Base-by-base conservation (phyloP, 1,139 yeast species). In the Magnusiomyces ingens region DNA sequence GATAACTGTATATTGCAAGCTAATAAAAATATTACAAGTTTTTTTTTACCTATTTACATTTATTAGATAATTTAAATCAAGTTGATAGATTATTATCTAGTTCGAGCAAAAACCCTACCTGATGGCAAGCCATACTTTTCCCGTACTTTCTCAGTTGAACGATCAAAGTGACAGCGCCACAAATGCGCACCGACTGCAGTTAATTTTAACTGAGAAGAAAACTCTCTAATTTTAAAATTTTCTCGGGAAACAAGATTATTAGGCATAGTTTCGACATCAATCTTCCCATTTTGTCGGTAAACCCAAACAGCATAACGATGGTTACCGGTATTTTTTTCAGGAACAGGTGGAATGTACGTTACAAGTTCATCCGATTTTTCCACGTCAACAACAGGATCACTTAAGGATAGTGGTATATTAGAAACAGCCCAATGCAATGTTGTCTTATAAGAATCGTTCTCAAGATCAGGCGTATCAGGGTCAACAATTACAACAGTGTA, bases 241-340 rank as follows among this genome's bases (percentile, higher is more conserved):
- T 76, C 77, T 59, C 82, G 70, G 17, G 67, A 60, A 35, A 55
- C 55, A 26, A 36, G 29, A 29, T 50, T 55, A 38, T 55, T 54
- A 48, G 56, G 32, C 6, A 44, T 12, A 22, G 44, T 8, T 3
- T 54, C 46, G 13, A 53, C 46, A 19, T 53, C 55, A 6, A 57
- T 57, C 10, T 56, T 60, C 62, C 55, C 36, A 3, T 18, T 17
- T 70, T 93, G 98, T 70, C 90, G 82, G 70, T 90, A 86, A 2
- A 89, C 95, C 96, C 98, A 90, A 49, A 89, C 81, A 55, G 89
- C 82, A 55, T 86, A 84, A 70, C 99, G 81, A 71, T 93, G 97
- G 37, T 75, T 74, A 35, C 86, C 86, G 6, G 85, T 77, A 68
- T 94, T 93, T 71, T 87, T 87, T 67, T 91, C 98, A 13, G 98